phyloP scores from a whole-genome alignment of 257 asterid genomes.

The Nicotiana noctiflora region DNA sequence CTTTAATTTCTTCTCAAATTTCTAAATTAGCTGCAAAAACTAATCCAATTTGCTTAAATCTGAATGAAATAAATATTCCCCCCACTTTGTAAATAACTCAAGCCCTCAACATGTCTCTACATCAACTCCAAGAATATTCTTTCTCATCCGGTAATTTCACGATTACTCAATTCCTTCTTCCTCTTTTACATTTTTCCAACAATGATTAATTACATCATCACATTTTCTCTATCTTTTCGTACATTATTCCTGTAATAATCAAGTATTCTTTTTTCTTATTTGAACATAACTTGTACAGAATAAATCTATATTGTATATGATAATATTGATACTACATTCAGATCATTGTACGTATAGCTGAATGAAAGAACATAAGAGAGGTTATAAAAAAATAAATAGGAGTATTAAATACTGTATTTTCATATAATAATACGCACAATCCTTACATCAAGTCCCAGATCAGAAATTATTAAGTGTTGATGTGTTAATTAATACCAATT shows the following conservation, averaged over 20 bases:
- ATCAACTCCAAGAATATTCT: constrained; percentile 4
- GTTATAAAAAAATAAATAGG: neutral
- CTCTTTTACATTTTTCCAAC: neutral
- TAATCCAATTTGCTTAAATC: neutral
- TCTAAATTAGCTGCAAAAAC: neutral
- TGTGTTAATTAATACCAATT: neutral
- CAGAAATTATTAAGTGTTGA: neutral
- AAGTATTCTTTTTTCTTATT: too few relatives aligned
- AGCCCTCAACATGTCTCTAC: neutral
- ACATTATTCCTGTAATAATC: neutral
- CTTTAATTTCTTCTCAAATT: neutral
- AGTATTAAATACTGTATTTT: neutral
- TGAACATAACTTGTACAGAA: neutral
- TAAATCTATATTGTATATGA: neutral
- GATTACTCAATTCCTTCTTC: neutral
- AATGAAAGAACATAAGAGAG: neutral
- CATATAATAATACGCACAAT: neutral
- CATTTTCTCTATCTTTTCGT: constrained; percentile 3
- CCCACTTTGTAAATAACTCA: neutral
- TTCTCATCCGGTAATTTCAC: neutral
- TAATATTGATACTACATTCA: neutral
- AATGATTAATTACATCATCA: neutral
- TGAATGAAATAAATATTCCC: neutral
- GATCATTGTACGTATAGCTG: neutral
- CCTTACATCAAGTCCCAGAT: neutral